Percentiles rank a stretch among this genome's conserved stretches.
Evolutionary conservation across 345 rosid genomes (phyloP).

Genomic region (Pseudoturritis turrita): DNA sequence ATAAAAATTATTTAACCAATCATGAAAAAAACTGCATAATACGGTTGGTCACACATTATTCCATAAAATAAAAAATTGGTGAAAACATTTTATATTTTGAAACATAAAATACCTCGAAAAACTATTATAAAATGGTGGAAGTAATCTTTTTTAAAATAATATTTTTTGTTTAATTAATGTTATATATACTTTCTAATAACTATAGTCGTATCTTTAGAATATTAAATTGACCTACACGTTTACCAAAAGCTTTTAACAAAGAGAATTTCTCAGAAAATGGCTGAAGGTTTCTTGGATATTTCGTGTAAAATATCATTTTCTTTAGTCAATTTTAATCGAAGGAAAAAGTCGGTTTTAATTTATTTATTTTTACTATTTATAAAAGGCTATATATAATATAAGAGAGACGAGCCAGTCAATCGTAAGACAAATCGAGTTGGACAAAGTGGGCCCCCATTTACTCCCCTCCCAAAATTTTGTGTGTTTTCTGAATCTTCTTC

Average conservation of each 20-base stretch:
- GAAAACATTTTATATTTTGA: too few relatives aligned
- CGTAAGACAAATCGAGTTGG: neutral
- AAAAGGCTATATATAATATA: neutral
- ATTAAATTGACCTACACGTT: neutral
- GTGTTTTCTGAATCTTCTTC: neutral
- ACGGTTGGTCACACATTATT: too few relatives aligned
- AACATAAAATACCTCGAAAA: too few relatives aligned
- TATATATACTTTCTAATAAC: too few relatives aligned
- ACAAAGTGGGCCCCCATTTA: conserved; percentile 8
- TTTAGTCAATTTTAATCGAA: neutral
- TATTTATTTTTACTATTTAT: neutral
- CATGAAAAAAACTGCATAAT: too few relatives aligned
- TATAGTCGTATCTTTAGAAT: too few relatives aligned
- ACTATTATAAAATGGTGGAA: too few relatives aligned
- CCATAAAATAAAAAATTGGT: too few relatives aligned
- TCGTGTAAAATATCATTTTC: neutral
- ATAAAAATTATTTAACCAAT: too few relatives aligned
- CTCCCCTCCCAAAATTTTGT: neutral
- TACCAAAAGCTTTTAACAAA: neutral
- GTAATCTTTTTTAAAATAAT: too few relatives aligned
- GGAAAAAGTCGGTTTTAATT: neutral
- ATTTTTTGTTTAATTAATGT: too few relatives aligned
- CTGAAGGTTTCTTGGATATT: conserved; percentile 11
- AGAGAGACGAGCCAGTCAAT: neutral
- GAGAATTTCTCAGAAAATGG: conserved; percentile 10